Conservation (phyloP, 176 grass and related monocot species). For the Cenchrus purpureus region DNA sequence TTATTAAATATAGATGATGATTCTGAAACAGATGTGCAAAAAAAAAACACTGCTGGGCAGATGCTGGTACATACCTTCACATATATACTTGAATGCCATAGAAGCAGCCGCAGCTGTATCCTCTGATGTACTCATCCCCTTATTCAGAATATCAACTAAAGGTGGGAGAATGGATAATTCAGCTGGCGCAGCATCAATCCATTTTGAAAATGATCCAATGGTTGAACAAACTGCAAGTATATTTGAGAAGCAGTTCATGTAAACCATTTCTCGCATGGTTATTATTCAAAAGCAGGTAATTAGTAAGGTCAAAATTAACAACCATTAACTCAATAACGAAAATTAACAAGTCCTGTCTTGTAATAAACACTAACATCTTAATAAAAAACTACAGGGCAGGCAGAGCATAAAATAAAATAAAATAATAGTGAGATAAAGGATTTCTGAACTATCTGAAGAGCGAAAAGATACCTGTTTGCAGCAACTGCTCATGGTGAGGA, state of each 20-base stretch:
- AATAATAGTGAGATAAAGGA: constrained; percentile 2
- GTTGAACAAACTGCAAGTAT: constrained; percentile 78
- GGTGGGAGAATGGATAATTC: constrained; percentile 88
- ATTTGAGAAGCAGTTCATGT: constrained; percentile 39
- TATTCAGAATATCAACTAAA: constrained; percentile 88
- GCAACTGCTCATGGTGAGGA: constrained; percentile 69
- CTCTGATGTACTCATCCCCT: constrained; percentile 85
- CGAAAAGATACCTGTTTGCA: constrained; percentile 81
- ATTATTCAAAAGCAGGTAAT: background rate
- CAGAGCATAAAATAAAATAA: constrained; percentile 24
- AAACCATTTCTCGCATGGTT: constrained; percentile 17
- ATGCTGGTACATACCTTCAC: constrained; percentile 80
- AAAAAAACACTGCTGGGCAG: constrained; percentile 17
- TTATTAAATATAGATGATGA: background rate
- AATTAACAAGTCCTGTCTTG: constrained; percentile 4
- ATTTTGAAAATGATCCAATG: constrained; percentile 95
- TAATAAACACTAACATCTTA: constrained; percentile 27
- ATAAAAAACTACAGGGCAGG: constrained; percentile 12
- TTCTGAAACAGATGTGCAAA: constrained; percentile 8
- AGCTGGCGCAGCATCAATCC: constrained; percentile 82
- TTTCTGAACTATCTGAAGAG: constrained; percentile 19
- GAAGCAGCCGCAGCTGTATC: constrained; percentile 84
- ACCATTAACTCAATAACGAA: constrained; percentile 11
- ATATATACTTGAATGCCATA: constrained; percentile 98
- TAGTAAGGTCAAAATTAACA: background rate